Evolutionary conservation across 352 stramenopile species (phyloP), one percentile per base, ranked within the genome.

Genomic region (Chrysophaeum taylorii): DNA sequence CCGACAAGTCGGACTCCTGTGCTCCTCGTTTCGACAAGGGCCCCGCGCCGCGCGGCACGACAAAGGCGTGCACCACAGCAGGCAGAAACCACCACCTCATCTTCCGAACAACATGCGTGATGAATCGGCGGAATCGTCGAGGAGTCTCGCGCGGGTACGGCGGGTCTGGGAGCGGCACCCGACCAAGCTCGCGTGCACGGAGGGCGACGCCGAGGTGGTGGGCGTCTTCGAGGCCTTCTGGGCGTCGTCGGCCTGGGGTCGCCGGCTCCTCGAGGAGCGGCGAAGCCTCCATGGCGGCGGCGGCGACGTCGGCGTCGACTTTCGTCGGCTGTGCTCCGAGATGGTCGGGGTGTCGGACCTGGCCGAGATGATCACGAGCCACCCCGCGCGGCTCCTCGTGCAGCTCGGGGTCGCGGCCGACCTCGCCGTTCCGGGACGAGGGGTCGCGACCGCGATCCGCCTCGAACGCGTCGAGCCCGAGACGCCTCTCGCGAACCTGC

Each of bases 341-440:
- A 62, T 62, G 12, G 27, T 7, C 27, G 2, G 25, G 5, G 50
- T 62, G 4, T 62, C 16, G 27, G 50, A 62, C 50, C 38, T 62
- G 9, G 50, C 35, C 25, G 25, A 25, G 15, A 62, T n/a, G 27
- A 25, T 62, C 50, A 15, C 38, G 27, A 31, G 27, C 25, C 50
- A 62, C 9, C 50, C 50, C 5, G 50, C 25, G 23, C 50, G 50
- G 27, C 25, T 62, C 5, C 50, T 62, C 5, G 2, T 62, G 15
- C 50, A 62, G 50, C 50, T 62, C 50, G 50, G 50, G 4, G 50
- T 62, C 50, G 50, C 50, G 4, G 50, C 25, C 25, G 50, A 62
- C 29, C 53, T 64, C 41, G 14, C 21, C 14, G 41, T 21, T 48
- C 41, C 14, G 14, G 41, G 14, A 12, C 41, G 14, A 21, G 14